Percentiles rank a stretch among this genome's conserved stretches.
phyloP scores from a whole-genome alignment of 176 grass and related monocot species.

The Triticum monococcum region DNA sequence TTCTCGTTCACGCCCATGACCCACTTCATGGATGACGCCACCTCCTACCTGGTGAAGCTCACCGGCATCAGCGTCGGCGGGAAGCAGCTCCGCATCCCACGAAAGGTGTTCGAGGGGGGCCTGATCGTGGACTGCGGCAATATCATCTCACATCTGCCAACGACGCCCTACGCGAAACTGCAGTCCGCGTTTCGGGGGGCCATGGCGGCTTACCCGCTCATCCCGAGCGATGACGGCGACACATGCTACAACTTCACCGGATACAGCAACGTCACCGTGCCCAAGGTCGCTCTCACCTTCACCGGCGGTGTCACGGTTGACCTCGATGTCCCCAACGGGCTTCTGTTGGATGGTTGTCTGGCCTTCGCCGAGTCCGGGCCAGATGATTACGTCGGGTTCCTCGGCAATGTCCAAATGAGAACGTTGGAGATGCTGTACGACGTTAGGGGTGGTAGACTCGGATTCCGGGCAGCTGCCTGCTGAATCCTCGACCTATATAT shows the following conservation, averaged over 20 bases:
- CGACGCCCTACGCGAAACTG: conserved; percentile 43
- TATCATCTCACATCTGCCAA: conserved; percentile 44
- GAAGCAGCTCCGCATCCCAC: conserved; percentile 17
- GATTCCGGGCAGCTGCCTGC: conserved; percentile 45
- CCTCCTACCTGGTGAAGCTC: conserved; percentile 51
- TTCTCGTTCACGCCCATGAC: conserved; percentile 49
- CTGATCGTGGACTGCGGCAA: conserved; percentile 71
- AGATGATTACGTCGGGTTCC: background rate
- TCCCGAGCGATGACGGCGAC: background rate
- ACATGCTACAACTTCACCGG: conserved; percentile 65
- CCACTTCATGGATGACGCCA: background rate
- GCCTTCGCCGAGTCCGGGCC: conserved; percentile 37
- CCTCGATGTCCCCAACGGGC: conserved; percentile 37
- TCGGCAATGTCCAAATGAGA: conserved; percentile 69
- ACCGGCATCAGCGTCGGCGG: conserved; percentile 52
- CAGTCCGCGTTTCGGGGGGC: conserved; percentile 35
- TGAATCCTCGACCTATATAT: background rate
- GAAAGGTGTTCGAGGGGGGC: conserved; percentile 28
- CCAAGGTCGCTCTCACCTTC: conserved; percentile 38
- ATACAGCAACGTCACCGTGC: conserved; percentile 32
- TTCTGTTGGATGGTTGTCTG: conserved; percentile 50
- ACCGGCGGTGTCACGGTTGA: conserved; percentile 34
- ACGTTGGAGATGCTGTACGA: conserved; percentile 57
- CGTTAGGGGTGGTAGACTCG: conserved; percentile 21
- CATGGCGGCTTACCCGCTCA: conserved; percentile 41